These are phyloP conservation scores for Coffea eugenioides DNA, from an alignment of 257 asterid genomes.

Conservation along the genomic window DNA sequence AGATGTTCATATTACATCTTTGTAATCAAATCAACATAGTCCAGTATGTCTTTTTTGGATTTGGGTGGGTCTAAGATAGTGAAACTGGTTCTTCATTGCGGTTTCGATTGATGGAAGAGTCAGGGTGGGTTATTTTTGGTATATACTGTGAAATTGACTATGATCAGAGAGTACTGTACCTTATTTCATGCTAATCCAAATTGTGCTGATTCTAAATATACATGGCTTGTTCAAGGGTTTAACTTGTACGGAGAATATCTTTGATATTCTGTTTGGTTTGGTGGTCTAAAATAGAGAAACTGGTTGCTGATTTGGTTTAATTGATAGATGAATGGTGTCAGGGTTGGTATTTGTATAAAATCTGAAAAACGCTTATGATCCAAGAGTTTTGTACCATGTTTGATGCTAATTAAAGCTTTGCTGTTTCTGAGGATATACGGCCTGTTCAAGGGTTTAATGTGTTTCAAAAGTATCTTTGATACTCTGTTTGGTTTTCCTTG, in stretches of 20 bases:
- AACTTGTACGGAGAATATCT: background rate
- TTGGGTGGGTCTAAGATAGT: background rate
- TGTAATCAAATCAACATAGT: background rate
- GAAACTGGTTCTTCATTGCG: background rate
- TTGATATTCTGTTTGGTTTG: background rate
- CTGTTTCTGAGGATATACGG: background rate
- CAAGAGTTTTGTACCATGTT: too few relatives aligned
- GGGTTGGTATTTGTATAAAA: too few relatives aligned
- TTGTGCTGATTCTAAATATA: background rate
- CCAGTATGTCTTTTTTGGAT: background rate
- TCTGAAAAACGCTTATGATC: too few relatives aligned
- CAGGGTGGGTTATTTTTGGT: background rate
- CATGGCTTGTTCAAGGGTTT: background rate
- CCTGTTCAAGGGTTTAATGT: background rate
- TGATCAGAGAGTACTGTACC: background rate
- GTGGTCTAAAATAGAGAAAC: too few relatives aligned
- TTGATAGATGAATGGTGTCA: too few relatives aligned
- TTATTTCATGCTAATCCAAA: background rate
- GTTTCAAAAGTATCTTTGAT: background rate
- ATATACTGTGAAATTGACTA: background rate
- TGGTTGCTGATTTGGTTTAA: too few relatives aligned
- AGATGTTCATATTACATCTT: constrained; percentile 2
- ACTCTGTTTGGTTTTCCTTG: background rate
- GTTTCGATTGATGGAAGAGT: background rate
- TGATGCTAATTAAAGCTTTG: background rate